Evolutionary conservation across 176 grass and related monocot genomes (phyloP).

Genomic region (Aegilops speltoides): DNA sequence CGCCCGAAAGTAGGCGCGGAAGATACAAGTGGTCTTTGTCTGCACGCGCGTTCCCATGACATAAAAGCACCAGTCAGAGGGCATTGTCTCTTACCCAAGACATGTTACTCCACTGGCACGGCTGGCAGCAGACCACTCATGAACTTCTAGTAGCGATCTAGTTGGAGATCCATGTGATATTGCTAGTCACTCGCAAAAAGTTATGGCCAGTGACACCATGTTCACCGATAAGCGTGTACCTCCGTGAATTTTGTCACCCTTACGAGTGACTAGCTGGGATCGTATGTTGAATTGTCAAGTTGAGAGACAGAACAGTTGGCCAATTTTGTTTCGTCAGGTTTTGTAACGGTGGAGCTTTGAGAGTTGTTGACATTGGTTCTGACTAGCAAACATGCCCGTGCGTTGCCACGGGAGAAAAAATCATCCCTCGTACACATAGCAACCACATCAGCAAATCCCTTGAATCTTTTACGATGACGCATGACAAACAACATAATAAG

Average conservation of each 20-base stretch:
- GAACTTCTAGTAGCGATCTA: background rate
- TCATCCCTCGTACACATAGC: too few relatives aligned
- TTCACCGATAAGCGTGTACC: background rate
- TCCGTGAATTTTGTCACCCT: background rate
- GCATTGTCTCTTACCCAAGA: background rate
- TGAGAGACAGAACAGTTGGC: background rate
- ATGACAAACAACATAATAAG: too few relatives aligned
- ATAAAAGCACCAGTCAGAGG: background rate
- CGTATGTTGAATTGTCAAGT: background rate
- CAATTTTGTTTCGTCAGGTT: background rate
- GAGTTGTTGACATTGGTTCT: background rate
- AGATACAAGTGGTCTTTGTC: background rate
- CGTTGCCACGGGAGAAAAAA: too few relatives aligned
- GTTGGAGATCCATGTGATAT: background rate
- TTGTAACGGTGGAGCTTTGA: background rate
- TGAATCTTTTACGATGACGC: too few relatives aligned
- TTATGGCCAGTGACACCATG: background rate
- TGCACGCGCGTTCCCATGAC: background rate
- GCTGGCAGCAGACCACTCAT: background rate
- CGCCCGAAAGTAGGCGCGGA: constrained; percentile 39
- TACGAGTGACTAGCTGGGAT: background rate
- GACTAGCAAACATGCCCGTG: too few relatives aligned
- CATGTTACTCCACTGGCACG: background rate
- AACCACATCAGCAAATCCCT: too few relatives aligned
- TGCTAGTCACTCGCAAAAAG: background rate